phyloP scores from a whole-genome alignment of 2,329 filamentous ascomycete genomes.

The Escovopsis sp. region DNA sequence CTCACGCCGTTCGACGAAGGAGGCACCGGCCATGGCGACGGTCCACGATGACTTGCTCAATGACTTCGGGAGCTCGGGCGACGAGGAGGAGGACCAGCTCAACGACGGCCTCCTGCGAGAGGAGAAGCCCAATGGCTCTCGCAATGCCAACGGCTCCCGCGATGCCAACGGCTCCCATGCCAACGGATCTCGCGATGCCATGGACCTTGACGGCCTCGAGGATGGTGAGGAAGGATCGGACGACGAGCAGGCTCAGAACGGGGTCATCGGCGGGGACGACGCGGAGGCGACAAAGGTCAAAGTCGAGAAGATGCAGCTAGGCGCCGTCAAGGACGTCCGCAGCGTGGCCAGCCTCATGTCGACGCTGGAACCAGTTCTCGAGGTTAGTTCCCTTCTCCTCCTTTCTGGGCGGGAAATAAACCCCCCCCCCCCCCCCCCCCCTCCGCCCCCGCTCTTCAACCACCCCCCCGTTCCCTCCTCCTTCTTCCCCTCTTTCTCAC shows the following conservation, averaged over 20 bases:
- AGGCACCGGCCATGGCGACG: constrained; percentile 64
- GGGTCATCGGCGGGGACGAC: constrained; percentile 39
- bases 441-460: no score
- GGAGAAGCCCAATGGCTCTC: constrained; percentile 23
- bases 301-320: constrained; percentile 69
- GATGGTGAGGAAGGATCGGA: constrained; percentile 31
- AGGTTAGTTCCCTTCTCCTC: constrained; percentile 46
- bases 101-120: constrained; percentile 32
- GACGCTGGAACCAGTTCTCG: constrained; percentile 62
- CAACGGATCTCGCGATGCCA: constrained; percentile 25
- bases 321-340: constrained; percentile 59
- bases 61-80: constrained; percentile 50
- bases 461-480: no score
- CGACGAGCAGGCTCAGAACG: constrained; percentile 42
- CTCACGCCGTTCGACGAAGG: no score
- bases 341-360: constrained; percentile 70
- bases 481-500: no score
- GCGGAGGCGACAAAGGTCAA: constrained; percentile 60
- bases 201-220: constrained; percentile 42
- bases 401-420: no score
- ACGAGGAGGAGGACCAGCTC: constrained; percentile 52
- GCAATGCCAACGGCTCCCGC: no score
- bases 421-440: no score
- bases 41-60: constrained; percentile 85
- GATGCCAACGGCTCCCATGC: no score